Evolutionary conservation across 176 grass and related monocot genomes (phyloP), one percentile per base, ranked within the genome.

Genomic region (Paspalum vaginatum): DNA sequence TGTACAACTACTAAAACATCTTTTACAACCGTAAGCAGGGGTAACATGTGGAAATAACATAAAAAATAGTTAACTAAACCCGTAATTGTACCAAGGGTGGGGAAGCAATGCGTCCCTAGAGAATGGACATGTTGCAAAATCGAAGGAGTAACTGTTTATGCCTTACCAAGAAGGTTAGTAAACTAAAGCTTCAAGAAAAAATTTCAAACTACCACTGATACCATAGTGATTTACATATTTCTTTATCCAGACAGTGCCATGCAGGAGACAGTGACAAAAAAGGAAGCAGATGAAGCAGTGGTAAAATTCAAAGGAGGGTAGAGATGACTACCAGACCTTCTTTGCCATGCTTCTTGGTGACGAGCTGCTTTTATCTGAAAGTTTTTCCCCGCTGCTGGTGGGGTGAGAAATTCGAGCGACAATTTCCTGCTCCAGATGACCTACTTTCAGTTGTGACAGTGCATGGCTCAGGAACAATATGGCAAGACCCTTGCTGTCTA

Each of bases 391-490:
- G 18, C 75, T 88, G 46, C 61, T 85, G 65, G 70, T 65, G 32
- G 72, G 56, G 76, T 91, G 81, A 83, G 74, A 69, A 27, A 79
- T 70, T 60, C 57, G 84, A 68, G 83, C 55, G n/a, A 78, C 12
- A 79, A 83, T 76, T 76, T 70, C 82, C 94, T 73, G 71, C 81
- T 75, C 62, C 77, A 79, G 80, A 81, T 81, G 80, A 73, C 79
- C 81, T 86, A 49, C 84, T 94, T 87, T 94, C 88, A 62, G 75
- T 81, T 81, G 90, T 78, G 60, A 85, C 78, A 73, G 78, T 21
- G n/a, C 90, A 98, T 64, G 90, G 78, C 54, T 92, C 88, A 84
- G 83, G 81, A 80, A 85, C 64, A 61, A 59, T 89, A 56, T 59
- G 77, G 40, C 84, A 81, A 61, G 91, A 82, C 17, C 48, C 85